A percentile compares a stretch with the other conserved stretches of the same genome.
Conservation (phyloP, 192 early-diverging fungal genomes). For the Kappamyces sp. region DNA sequence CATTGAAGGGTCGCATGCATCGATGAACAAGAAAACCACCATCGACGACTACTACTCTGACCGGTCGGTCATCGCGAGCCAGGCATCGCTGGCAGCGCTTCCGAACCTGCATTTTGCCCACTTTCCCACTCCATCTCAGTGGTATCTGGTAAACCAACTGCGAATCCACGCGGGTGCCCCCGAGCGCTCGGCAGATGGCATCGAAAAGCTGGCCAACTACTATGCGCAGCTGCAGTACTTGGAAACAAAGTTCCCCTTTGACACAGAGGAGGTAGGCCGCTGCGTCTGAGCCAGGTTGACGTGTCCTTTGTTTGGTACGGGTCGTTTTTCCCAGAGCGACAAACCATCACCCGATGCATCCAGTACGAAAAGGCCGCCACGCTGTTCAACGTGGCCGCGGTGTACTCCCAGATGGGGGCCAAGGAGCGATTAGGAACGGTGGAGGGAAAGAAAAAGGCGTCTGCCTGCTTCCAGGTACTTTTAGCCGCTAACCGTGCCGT, state of each 20-base stretch:
- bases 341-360: constrained; percentile 44
- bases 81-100: background rate
- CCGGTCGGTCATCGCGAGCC: too few relatives aligned
- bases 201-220: constrained; percentile 46
- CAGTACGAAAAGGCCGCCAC: constrained; percentile 55
- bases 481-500: background rate
- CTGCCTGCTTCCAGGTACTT: constrained; percentile 43
- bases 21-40: constrained; percentile 1
- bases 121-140: constrained; percentile 26
- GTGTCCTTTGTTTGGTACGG: constrained; percentile 51
- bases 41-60: constrained; percentile 15
- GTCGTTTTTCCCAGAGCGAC: constrained; percentile 26
- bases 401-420: constrained; percentile 40
- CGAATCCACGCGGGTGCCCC: constrained; percentile 50
- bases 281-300: constrained; percentile 26
- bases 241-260: constrained; percentile 48
- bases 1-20: constrained; percentile 12
- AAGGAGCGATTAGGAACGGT: constrained; percentile 29
- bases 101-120: constrained; percentile 20
- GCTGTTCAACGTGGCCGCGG: constrained; percentile 47
- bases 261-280: constrained; percentile 27
- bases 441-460: constrained; percentile 40
- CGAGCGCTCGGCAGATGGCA: constrained; percentile 40
- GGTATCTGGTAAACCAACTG: constrained; percentile 47
- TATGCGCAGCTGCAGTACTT: constrained; percentile 44